A percentile compares a stretch with the other conserved stretches of the same genome.
Conservation (phyloP, 75 land plant species). For the Gnetum montanum region DNA sequence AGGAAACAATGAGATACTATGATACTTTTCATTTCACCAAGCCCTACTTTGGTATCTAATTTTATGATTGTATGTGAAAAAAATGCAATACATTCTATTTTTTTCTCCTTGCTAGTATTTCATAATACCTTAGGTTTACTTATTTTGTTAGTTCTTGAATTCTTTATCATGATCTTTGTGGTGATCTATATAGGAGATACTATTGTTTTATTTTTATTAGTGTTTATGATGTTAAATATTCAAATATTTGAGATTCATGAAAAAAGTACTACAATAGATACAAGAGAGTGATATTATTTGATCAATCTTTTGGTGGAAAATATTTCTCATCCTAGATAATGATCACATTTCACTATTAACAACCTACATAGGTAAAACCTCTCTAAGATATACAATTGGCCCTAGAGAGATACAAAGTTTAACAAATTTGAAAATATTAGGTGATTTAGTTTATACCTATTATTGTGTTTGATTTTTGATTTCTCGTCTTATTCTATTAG, state of each 20-base stretch:
- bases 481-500: background rate
- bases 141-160: background rate
- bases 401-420: background rate
- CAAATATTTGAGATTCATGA: too few relatives aligned
- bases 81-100: background rate
- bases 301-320: too few relatives aligned
- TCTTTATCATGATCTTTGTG: background rate
- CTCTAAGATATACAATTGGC: too few relatives aligned
- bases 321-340: too few relatives aligned
- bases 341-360: background rate
- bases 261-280: too few relatives aligned
- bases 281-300: too few relatives aligned
- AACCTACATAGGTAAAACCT: background rate
- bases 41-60: background rate
- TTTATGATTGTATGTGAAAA: background rate
- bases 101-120: background rate
- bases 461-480: background rate
- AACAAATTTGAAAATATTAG: background rate
- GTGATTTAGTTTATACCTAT: background rate
- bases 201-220: background rate
- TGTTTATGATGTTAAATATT: conserved; percentile 1
- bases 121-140: background rate
- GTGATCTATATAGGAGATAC: background rate
- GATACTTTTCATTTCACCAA: background rate
- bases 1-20: background rate